A percentile compares a stretch with the other conserved stretches of the same genome.
Evolutionary conservation across 306 rosid species (phyloP).

Genomic region (Quercus mongolica): DNA sequence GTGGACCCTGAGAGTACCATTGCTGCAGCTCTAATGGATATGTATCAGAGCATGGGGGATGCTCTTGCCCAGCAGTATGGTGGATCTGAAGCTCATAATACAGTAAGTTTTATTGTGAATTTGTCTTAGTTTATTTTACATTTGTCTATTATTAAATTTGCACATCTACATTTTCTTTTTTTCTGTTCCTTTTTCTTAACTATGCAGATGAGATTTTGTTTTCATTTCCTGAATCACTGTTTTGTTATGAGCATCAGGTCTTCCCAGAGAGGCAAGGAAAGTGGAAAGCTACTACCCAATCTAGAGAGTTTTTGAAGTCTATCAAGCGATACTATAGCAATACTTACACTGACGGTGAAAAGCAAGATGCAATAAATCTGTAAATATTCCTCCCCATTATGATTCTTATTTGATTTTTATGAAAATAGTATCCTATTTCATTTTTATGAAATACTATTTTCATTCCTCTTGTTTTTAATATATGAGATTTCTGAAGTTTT

Average conservation of each 20-base stretch:
- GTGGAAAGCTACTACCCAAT: conserved; percentile 95
- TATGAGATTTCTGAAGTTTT: conserved; percentile 10
- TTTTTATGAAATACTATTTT: neutral
- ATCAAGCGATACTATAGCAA: conserved; percentile 90
- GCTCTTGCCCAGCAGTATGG: conserved; percentile 99
- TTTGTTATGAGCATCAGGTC: conserved; percentile 47
- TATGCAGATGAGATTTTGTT: neutral
- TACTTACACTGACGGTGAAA: conserved; percentile 93
- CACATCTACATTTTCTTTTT: neutral
- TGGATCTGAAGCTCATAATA: conserved; percentile 96
- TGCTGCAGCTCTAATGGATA: conserved; percentile 92
- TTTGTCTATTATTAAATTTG: neutral
- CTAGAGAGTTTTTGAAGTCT: conserved; percentile 86
- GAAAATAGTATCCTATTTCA: too few relatives aligned
- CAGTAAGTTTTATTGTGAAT: conserved; percentile 45
- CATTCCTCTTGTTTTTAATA: neutral
- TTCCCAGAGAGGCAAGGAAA: conserved; percentile 94
- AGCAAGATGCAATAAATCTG: conserved; percentile 98
- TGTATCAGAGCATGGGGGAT: conserved; percentile 97
- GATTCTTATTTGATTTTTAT: neutral
- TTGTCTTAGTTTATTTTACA: conserved; percentile 1
- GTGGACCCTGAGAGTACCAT: conserved; percentile 87
- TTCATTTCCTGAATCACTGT: neutral
- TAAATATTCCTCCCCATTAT: conserved; percentile 29
- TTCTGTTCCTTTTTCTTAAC: conserved; percentile 5